Conservation (phyloP, 1,284 basidiomycete species). For the Megacollybia platyphylla region DNA sequence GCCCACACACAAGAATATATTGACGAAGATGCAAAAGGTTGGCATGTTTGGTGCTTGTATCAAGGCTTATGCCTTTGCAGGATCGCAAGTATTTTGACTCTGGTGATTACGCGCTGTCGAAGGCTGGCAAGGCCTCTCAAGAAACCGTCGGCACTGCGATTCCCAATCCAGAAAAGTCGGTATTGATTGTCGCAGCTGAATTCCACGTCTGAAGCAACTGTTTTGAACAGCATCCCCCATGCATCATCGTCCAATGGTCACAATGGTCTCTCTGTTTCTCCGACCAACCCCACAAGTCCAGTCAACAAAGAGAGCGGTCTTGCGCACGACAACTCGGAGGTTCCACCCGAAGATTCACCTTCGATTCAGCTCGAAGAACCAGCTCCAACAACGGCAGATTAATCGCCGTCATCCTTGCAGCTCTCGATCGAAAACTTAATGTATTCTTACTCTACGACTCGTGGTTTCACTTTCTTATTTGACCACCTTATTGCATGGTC, state of each 20-base stretch:
- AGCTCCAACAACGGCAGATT: background rate
- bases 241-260: conserved; percentile 46
- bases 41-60: conserved; percentile 9
- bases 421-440: background rate
- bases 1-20: conserved; percentile 83
- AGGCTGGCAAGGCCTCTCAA: conserved; percentile 84
- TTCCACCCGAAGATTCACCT: background rate
- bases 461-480: background rate
- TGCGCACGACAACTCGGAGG: conserved; percentile 19
- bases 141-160: conserved; percentile 87
- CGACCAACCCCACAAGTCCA: conserved; percentile 51
- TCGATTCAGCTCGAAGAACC: background rate
- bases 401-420: background rate
- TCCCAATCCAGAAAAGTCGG: conserved; percentile 86
- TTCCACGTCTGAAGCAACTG: background rate
- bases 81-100: conserved; percentile 98
- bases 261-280: conserved; percentile 52
- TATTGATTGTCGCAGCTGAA: background rate
- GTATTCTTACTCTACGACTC: background rate
- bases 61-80: conserved; percentile 24
- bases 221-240: conserved; percentile 51
- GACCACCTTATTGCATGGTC: no score
- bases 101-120: conserved; percentile 92
- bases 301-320: conserved; percentile 54
- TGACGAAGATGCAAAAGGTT: conserved; percentile 93